Evolutionary conservation across 2,329 filamentous ascomycete genomes (phyloP), one percentile per base, ranked within the genome.

Genomic region (Aspergillus versicolor): DNA sequence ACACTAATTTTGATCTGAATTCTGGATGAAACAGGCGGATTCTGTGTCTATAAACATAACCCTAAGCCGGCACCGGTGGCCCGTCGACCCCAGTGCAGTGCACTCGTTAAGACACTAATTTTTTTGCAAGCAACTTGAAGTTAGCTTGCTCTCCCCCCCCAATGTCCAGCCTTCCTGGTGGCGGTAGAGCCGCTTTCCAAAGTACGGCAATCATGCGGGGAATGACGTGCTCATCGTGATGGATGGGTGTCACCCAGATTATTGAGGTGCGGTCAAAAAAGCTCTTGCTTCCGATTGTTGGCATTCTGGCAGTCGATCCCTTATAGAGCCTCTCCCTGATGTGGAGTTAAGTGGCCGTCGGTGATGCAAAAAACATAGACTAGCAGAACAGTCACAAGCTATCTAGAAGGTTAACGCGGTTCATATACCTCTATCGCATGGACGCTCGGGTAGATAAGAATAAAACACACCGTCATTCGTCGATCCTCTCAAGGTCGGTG

Each of bases 381-480:
- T 54, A 22, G 40, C 30, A 8, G 44, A 30, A 9, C 5, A 7
- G 42, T 37, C 34, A 37, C 34, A n/a, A 37, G 34, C 34, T 37
- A 17, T 19, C 34, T 38, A 40, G 34, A 27, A 27, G 49, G 37
- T 43, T 43, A 17, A 30, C 12, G 44, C 30, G 38, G n/a, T 47
- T 52, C 34, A 57, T 57, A 44, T 57, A 57, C 41, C 17, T 37
- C 24, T 8, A 12, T 19, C 11, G 48, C 27, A 40, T 40, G 40
- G 30, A 17, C 50, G 5, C 17, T 19, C 21, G 30, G 27, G 22
- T 44, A 40, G 37, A 57, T 44, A 34, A 57, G 56, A 32, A 50
- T 34, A 50, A 42, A 5, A 30, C 15, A 49, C 34, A 52, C 48
- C n/a, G n/a, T 49, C 15, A 54, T 49, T 49, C 38, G 52, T 45